phyloP scores from a whole-genome alignment of 768 basidiomycete genomes.

The Dendrothele bispora region DNA sequence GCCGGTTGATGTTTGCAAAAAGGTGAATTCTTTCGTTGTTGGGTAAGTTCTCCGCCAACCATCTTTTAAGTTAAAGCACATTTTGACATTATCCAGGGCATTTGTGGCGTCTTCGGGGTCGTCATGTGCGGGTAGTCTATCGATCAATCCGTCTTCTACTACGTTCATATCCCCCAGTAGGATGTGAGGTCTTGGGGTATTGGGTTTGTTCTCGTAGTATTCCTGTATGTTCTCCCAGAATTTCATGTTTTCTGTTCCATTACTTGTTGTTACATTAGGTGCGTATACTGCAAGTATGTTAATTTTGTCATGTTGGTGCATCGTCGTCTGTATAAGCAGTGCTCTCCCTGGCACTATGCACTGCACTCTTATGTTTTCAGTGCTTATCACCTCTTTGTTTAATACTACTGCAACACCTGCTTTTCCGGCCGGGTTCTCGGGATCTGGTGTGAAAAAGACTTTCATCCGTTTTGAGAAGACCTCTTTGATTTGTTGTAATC shows the following conservation, averaged over 20 bases:
- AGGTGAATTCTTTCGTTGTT: conserved; percentile 23
- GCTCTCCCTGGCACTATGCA: conserved; percentile 28
- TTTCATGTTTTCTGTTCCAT: conserved; percentile 16
- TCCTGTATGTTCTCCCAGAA: conserved; percentile 28
- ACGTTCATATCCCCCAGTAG: conserved; percentile 49
- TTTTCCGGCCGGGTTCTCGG: conserved; percentile 13
- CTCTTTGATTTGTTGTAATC: background rate
- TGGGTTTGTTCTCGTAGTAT: conserved; percentile 8
- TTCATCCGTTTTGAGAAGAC: conserved; percentile 12
- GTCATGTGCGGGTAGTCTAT: conserved; percentile 25
- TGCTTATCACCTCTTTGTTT: conserved; percentile 26
- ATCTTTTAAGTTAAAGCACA: conserved; percentile 18
- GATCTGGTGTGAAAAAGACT: conserved; percentile 17
- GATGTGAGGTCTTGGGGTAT: conserved; percentile 17
- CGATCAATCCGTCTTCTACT: conserved; percentile 33
- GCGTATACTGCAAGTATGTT: conserved; percentile 34
- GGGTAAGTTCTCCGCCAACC: conserved; percentile 31
- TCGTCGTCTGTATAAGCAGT: conserved; percentile 11
- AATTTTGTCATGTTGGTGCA: conserved; percentile 18
- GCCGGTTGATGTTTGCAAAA: conserved; percentile 9
- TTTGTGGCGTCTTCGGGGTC: conserved; percentile 16
- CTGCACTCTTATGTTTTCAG: conserved; percentile 6
- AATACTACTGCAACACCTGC: conserved; percentile 34
- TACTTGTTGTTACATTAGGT: conserved; percentile 22
- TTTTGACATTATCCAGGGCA: conserved; percentile 21